Conservation (phyloP, 306 rosid species). For the Vachellia pachyceras region DNA sequence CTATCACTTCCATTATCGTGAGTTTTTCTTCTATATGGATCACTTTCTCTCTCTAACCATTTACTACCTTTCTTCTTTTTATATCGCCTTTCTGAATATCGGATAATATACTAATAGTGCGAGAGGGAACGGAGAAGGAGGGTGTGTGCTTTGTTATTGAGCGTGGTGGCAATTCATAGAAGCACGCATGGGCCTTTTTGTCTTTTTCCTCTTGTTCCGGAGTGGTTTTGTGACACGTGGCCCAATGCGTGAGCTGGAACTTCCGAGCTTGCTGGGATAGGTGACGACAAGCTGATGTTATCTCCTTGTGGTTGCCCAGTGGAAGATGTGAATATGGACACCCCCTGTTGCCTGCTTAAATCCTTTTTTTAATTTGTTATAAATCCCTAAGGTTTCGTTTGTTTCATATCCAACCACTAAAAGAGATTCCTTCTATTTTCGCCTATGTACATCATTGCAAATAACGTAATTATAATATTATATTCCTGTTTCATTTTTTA, state of each 20-base stretch:
- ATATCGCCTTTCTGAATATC: conserved; percentile 37
- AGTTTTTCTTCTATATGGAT: not conserved
- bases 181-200: conserved; percentile 35
- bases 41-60: conserved; percentile 45
- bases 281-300: conserved; percentile 67
- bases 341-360: conserved; percentile 53
- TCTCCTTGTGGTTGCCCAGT: conserved; percentile 57
- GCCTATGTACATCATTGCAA: not conserved
- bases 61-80: conserved; percentile 18
- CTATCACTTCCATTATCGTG: conserved; percentile 32
- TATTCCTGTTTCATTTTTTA: not conserved
- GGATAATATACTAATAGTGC: conserved; percentile 43
- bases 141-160: conserved; percentile 19
- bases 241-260: conserved; percentile 56
- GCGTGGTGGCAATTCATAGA: conserved; percentile 60
- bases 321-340: conserved; percentile 50
- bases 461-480: not conserved
- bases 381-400: conserved; percentile 31
- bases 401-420: not conserved
- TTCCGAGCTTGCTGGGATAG: conserved; percentile 66
- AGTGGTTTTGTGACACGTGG: conserved; percentile 59
- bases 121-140: conserved; percentile 44
- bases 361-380: not conserved
- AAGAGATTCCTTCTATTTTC: too few relatives aligned
- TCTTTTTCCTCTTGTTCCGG: conserved; percentile 16